These are phyloP conservation scores for Adansonia madagascariensis DNA, from an alignment of 441 rosid genomes.

Conservation along the genomic window DNA sequence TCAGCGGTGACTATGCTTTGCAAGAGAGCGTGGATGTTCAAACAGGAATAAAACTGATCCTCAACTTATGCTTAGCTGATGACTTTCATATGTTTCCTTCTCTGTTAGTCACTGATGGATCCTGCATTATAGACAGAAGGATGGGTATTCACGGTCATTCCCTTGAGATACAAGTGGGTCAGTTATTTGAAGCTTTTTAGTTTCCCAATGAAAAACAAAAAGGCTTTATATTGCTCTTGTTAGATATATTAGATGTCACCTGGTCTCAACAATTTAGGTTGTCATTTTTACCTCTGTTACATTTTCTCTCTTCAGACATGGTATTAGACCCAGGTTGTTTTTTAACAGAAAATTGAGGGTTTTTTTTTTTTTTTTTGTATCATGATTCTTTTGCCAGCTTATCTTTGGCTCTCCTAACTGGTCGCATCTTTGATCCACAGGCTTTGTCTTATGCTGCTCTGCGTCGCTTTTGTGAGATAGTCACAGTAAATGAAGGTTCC, in stretches of 20 bases:
- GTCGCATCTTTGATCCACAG: slow-evolving; percentile 38
- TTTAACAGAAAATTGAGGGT: not conserved
- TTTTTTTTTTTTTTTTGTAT: not conserved
- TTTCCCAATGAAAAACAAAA: not conserved
- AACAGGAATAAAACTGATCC: slow-evolving; percentile 41
- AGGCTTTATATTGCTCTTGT: not conserved
- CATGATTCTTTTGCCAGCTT: slow-evolving; percentile 6
- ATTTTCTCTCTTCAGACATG: not conserved
- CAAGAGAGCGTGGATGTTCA: slow-evolving; percentile 87
- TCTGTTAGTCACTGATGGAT: slow-evolving; percentile 87
- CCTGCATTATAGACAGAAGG: slow-evolving; percentile 92
- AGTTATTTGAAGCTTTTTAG: slow-evolving; percentile 1
- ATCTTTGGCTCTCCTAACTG: not conserved
- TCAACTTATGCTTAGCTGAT: slow-evolving; percentile 79
- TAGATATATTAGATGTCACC: not conserved
- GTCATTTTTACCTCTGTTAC: too few relatives aligned
- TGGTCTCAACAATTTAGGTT: too few relatives aligned
- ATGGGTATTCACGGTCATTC: slow-evolving; percentile 97
- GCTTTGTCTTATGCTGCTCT: slow-evolving; percentile 84
- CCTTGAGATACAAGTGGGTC: slow-evolving; percentile 88
- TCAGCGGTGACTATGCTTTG: slow-evolving; percentile 82
- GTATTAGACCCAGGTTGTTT: not conserved
- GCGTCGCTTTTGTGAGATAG: slow-evolving; percentile 81
- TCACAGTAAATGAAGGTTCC: slow-evolving; percentile 69
- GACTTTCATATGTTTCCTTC: slow-evolving; percentile 96